Conservation (phyloP, 352 stramenopile genomes). For the Phytophthora macrochlamydospora region DNA sequence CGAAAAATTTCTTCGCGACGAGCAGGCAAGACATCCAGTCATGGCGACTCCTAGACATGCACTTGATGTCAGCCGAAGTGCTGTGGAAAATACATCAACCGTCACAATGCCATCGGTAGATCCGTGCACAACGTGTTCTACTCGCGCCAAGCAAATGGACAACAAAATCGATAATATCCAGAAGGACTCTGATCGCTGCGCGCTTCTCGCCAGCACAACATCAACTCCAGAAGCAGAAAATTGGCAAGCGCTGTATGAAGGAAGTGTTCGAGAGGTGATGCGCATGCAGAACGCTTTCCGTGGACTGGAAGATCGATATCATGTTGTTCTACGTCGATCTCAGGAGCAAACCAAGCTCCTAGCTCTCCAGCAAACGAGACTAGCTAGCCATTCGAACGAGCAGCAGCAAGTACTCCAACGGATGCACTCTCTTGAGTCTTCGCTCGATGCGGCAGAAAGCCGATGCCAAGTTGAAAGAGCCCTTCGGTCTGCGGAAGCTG, state of each 20-base stretch:
- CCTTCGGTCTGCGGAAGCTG: constrained; percentile 54
- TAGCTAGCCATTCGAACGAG: constrained; percentile 54
- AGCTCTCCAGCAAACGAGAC: constrained; percentile 58
- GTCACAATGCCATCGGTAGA: constrained; percentile 3
- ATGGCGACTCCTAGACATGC: too few relatives aligned
- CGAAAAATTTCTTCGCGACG: constrained; percentile 20
- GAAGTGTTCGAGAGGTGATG: constrained; percentile 23
- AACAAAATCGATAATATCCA: background rate
- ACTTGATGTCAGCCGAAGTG: too few relatives aligned
- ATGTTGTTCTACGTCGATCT: constrained; percentile 55
- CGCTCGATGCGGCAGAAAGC: constrained; percentile 41
- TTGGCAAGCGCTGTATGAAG: constrained; percentile 27
- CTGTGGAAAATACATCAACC: background rate
- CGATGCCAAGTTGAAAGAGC: constrained; percentile 58
- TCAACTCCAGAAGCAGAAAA: background rate
- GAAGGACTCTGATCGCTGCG: background rate
- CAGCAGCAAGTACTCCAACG: constrained; percentile 65
- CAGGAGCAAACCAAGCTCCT: constrained; percentile 76
- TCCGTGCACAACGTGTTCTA: constrained; percentile 9
- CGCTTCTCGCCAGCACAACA: background rate
- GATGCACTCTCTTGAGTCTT: constrained; percentile 49
- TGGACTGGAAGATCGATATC: constrained; percentile 57
- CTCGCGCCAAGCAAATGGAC: background rate
- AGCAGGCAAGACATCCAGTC: too few relatives aligned
- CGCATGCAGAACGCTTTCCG: constrained; percentile 35